Percentiles rank a stretch among this genome's conserved stretches.
Evolutionary conservation across 2,329 filamentous ascomycete genomes (phyloP).

Genomic region (Claviceps paspali): DNA sequence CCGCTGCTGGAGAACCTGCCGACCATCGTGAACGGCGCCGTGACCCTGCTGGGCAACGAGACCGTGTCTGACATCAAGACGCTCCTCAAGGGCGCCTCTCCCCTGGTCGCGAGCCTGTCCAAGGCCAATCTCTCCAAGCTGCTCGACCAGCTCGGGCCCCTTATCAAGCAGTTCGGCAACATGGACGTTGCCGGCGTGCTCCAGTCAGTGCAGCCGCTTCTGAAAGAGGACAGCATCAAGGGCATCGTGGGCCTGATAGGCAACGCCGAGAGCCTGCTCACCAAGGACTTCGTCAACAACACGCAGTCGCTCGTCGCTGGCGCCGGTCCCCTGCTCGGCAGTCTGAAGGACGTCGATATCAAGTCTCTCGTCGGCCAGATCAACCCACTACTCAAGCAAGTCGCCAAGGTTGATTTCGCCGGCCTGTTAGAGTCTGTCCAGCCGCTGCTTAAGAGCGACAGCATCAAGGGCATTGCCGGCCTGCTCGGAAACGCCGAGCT

Average conservation of each 20-base stretch:
- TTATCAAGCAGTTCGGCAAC: conserved; percentile 4
- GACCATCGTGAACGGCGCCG: conserved; percentile 1
- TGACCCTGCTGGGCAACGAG: conserved; percentile 2
- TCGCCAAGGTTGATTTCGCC: conserved; percentile 3
- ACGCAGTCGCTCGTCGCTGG: conserved; percentile 6
- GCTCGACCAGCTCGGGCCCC: conserved; percentile 3
- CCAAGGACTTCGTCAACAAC: conserved; percentile 10
- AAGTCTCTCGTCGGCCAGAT: conserved; percentile 7
- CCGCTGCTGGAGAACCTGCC: conserved; percentile 8
- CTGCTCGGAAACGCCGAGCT: conserved; percentile 3
- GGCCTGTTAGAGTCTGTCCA: no score
- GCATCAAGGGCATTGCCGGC: conserved; percentile 10
- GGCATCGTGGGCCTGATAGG: no score
- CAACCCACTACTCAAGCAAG: conserved; percentile 16
- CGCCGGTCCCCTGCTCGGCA: conserved; percentile 18
- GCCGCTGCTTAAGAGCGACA: no score
- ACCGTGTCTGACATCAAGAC: conserved; percentile 4
- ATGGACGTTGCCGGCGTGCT: conserved; percentile 4
- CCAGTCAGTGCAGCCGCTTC: conserved; percentile 6
- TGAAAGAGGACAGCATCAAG: no score
- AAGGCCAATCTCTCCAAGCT: conserved; percentile 5
- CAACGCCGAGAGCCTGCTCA: conserved; percentile 4
- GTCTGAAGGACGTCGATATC: conserved; percentile 16
- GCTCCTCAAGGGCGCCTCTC: conserved; percentile 2
- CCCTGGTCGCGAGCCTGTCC: conserved; percentile 5